Evolutionary conservation across 2,329 filamentous ascomycete genomes (phyloP), one percentile per base, ranked within the genome.

Genomic region (Claviceps digitariae): DNA sequence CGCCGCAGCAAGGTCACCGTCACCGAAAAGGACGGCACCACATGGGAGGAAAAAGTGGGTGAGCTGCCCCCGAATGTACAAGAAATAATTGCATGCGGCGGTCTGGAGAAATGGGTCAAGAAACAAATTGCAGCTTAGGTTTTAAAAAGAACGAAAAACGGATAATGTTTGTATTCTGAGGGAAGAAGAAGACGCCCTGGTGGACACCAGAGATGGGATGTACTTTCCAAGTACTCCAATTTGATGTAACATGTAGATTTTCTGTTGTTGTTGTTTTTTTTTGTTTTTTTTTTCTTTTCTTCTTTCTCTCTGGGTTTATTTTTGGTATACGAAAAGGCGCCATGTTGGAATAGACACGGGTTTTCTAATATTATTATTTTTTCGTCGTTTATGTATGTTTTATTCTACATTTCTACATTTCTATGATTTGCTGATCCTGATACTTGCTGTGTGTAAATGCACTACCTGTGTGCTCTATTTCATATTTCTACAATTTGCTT

Each of bases 1-100:
- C 72, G 77, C 54, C 74, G 84, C 54, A 87, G 82, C 66, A 80
- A 77, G 61, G 83, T 95, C 6, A 75, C 76, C 1, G 76, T 95
- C 1, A 78, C 79, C 2, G 21, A 95, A 70, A 83, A 81, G 52
- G 74, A 75, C 47, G 86, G 86, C 1, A 65, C 74, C 53, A 78
- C 70, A 40, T 95, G 88, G 89, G 84, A 74, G 50, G 79, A 93
- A 64, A 87, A 85, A 69, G 88, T 95, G 1, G 87, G 87, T 8
- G 86, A 93, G 72, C 66, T 95, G 57, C 86, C 88, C 15, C 81
- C 86, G 0, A 95, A 91, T 63, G 86, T 95, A 53, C 90, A 95
- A 67, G 86, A 87, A 63, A 90, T 91, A 54, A 87, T 91, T 61
- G 84, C 86, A 0, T 69, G 76, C 50, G 87, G 87, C 2, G 89